These are phyloP conservation scores for Austroboletus rostrupii DNA, from an alignment of 1,284 basidiomycete genomes.

Conservation along the genomic window DNA sequence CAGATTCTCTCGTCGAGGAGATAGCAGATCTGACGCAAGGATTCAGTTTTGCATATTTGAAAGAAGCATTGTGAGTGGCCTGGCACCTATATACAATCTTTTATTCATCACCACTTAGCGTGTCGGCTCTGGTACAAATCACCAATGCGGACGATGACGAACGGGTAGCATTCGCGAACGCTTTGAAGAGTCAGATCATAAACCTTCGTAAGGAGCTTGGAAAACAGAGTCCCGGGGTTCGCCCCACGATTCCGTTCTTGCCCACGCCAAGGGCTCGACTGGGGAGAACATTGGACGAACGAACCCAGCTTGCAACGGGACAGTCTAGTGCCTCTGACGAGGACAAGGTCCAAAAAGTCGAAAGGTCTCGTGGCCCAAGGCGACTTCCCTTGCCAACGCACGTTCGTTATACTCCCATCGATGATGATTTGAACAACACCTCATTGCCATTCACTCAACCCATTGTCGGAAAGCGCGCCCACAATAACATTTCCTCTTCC, in stretches of 20 bases:
- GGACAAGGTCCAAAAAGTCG: background rate
- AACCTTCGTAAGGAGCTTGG: conserved; percentile 58
- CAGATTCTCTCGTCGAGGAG: conserved; percentile 57
- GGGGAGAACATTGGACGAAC: conserved; percentile 1
- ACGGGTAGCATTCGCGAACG: conserved; percentile 44
- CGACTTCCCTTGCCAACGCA: conserved; percentile 1
- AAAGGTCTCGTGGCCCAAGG: background rate
- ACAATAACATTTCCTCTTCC: background rate
- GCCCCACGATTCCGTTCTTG: background rate
- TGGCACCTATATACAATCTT: background rate
- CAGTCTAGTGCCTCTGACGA: background rate
- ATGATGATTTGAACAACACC: background rate
- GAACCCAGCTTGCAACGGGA: background rate
- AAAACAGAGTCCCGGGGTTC: conserved; percentile 19
- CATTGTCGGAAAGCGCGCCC: background rate
- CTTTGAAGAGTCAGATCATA: conserved; percentile 56
- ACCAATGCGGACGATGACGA: conserved; percentile 46
- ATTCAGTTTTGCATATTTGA: conserved; percentile 81
- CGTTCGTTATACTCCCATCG: background rate
- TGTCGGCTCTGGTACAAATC: conserved; percentile 58
- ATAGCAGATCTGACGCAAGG: conserved; percentile 55
- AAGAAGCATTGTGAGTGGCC: conserved; percentile 73
- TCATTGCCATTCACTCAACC: background rate
- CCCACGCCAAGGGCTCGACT: background rate
- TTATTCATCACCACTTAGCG: conserved; percentile 35